Base-by-base conservation (phyloP, 176 grass and related monocot species). In the Cenchrus americanus region DNA sequence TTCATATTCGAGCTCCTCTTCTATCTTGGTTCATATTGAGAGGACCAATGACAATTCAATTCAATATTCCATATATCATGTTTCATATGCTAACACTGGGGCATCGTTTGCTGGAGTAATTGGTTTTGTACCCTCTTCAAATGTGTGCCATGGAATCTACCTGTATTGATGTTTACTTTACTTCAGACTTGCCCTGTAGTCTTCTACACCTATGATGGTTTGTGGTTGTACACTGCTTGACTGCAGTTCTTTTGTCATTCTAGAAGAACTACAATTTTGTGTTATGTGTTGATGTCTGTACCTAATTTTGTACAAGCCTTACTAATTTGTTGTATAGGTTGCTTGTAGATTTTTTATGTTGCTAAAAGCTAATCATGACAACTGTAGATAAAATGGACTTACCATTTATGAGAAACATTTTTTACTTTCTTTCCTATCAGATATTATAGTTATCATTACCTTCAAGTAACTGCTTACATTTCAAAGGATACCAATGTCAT, bases 391-490 rank as follows among this genome's bases (percentile, higher is more conserved):
- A 22, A 66, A 66, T 66, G 62, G 5, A 53, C 50, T 80, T 37
- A 66, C 52, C 5, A 66, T 66, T 67, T 53, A 53, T 5, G 7
- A 66, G 77, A 66, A 66, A 18, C 40, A 12, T 65, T 55, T 41
- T 34, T 77, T 18, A 14, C 40, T 55, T 55, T 2, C 17, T 81
- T 84, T 48, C 8, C 21, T 71, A 47, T 75, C 79, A 71, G 55
- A 70, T 70, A 70, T 48, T 23, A 50, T 44, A 44, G 9, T 55
- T 66, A 52, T 52, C 22, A 23, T 83, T 82, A 37, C 71, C 55
- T 64, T 64, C 11, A 40, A 81, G 55, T 76, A 71, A 58, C 66
- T 76, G 6, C 78, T 77, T 47, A 47, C 47, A 62, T 69, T 87
- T 58, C 41, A 85, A 85, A 47, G 64, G 23, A 34, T 58, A 73